phyloP scores from a whole-genome alignment of 1,139 yeast species.

The Candida dubliniensis region DNA sequence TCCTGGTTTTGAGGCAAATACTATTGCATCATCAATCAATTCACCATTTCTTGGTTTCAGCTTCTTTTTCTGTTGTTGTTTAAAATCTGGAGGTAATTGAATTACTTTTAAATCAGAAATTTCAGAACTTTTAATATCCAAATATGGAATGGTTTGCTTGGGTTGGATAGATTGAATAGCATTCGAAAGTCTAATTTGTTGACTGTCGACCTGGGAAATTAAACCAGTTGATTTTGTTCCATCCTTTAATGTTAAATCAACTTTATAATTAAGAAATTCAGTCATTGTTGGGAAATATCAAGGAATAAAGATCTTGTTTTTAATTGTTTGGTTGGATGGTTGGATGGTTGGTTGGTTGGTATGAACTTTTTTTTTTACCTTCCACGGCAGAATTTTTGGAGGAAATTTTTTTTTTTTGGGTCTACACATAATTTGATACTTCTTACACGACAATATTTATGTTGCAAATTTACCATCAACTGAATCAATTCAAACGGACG shows the following conservation, averaged over 20 bases:
- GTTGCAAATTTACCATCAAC: no score
- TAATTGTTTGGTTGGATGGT: no score
- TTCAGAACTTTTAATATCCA: conserved; percentile 31
- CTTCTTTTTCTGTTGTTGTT: conserved; percentile 20
- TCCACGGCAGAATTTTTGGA: no score
- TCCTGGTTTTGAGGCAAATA: conserved; percentile 20
- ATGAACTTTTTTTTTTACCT: no score
- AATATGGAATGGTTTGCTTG: conserved; percentile 17
- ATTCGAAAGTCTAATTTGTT: conserved; percentile 38
- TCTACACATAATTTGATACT: no score
- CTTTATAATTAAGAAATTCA: conserved; percentile 57
- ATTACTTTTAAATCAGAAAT: conserved; percentile 52
- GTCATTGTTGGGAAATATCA: conserved; percentile 17
- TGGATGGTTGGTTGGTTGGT: no score
- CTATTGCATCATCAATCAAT: conserved; percentile 28
- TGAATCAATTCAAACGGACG: no score
- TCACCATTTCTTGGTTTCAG: conserved; percentile 13
- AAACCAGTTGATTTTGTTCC: conserved; percentile 47
- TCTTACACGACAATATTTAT: no score
- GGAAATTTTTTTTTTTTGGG: no score
- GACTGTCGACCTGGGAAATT: conserved; percentile 44
- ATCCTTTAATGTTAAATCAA: conserved; percentile 48
- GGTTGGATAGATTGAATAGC: conserved; percentile 26
- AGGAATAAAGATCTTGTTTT: neutral
- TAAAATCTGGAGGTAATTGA: conserved; percentile 43